These are phyloP conservation scores for Tulasnella sp. DNA, from an alignment of 768 basidiomycete species.

Conservation along the genomic window DNA sequence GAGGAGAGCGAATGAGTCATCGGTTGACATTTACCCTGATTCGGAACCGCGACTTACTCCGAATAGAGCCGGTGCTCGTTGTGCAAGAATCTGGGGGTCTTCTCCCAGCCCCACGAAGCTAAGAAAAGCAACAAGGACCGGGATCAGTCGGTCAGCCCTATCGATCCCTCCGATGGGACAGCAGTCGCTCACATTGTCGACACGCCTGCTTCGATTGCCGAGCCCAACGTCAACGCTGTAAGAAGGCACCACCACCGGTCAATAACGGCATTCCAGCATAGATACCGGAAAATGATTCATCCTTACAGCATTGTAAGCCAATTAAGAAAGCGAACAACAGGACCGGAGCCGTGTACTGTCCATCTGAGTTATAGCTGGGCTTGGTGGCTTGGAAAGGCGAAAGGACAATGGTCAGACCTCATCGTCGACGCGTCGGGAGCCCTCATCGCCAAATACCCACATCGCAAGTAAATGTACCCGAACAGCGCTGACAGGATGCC, in stretches of 20 bases:
- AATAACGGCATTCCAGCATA: background rate
- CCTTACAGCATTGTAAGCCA: conserved; percentile 58
- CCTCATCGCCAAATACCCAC: conserved; percentile 30
- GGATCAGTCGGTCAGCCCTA: background rate
- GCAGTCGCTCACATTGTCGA: conserved; percentile 58
- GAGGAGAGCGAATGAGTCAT: too few species aligned
- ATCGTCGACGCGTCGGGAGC: background rate
- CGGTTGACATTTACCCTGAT: background rate
- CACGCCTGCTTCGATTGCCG: conserved; percentile 74
- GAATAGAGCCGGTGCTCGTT: conserved; percentile 60
- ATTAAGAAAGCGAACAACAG: conserved; percentile 74
- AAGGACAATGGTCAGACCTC: background rate
- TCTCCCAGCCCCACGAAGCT: conserved; percentile 79
- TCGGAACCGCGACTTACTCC: conserved; percentile 17
- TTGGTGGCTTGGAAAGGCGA: conserved; percentile 41
- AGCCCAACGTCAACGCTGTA: conserved; percentile 53
- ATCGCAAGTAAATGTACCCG: conserved; percentile 61
- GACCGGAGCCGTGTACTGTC: conserved; percentile 68
- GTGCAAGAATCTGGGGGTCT: conserved; percentile 65
- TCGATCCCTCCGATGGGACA: too few species aligned
- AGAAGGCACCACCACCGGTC: background rate
- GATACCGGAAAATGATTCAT: conserved; percentile 18
- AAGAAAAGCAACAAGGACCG: background rate
- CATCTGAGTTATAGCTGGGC: conserved; percentile 59
- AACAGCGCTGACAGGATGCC: conserved; percentile 67